Base-by-base conservation (phyloP, 2,329 filamentous ascomycete species). In the Beauveria australis region DNA sequence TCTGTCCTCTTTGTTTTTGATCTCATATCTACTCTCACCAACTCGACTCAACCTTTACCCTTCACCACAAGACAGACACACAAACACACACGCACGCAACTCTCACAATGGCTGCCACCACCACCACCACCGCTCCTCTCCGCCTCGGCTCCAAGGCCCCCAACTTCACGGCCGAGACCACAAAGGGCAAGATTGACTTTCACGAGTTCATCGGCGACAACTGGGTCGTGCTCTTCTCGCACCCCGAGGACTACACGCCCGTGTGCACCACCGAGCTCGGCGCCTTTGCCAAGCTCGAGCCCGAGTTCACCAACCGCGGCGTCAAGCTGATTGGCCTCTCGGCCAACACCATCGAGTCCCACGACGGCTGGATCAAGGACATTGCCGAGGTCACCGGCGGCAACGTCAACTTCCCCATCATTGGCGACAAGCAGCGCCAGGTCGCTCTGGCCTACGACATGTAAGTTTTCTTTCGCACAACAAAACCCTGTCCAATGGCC, bases 261-360 rank as follows among this genome's bases (percentile, higher is more conserved):
- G 92, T 96, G 63, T 97, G 92, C 83, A 97, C 92, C 65, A 97
- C 92, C 59, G 92, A 97, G 80, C 88, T 97, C 64, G 92, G 92
- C 64, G 92, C 92, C 63, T 95, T 97, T 70, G 89, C 92, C 68
- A 94, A 92, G 78, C 82, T 96, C 65, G 87, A 91, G 79, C 84
- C 86, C 69, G 91, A 96, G 76, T 96, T 97, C 77, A 83, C 86
- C 70, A 91, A 89, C 81, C 87, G 92, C 65, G 86, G 86, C 65
- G 90, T 93, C 70, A 95, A 96, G 84, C 86, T 96, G 78, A 93
- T 96, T 69, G 92, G 92, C 53, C 82, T 97, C 67, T 88, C 86
- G 64, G 92, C 92, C 79, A 95, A 96, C 80, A 91, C 88, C 68
- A 81, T 96, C 65, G 82, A 85, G 69, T 90, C 86, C 67, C 92